Evolutionary conservation across 176 grass and related monocot genomes (phyloP), one percentile per base, ranked within the genome.

Genomic region (Oryza punctata): DNA sequence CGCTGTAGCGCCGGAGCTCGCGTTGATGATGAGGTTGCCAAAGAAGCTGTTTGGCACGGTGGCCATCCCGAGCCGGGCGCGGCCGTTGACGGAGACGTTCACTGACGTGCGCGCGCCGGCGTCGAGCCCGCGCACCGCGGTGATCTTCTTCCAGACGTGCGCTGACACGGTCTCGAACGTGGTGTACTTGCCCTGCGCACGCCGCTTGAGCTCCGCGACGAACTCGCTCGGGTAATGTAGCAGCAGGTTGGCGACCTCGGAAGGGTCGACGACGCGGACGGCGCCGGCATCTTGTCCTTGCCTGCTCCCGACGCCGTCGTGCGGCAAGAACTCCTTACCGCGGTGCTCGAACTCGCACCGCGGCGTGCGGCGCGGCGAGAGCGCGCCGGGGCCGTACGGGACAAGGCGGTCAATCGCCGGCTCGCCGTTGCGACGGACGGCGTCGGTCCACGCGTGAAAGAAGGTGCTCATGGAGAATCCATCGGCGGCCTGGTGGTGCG

Each of bases 101-200:
- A 91, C 37, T 49, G 64, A 66, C 23, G 89, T 91, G 38, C 60
- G 18, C 37, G 47, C 23, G 68, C 16, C 65, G 66, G 27, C 63
- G 16, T 6, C 23, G 19, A 91, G 68, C 2, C 86, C 47, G 3
- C 86, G 89, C 24, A 89, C 86, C 0, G 33, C 8, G 0, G 89
- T 89, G 66, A 94, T 79, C 89, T 91, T 94, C 33, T 69, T 52
- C 89, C 92, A 91, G 1, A 94, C 16, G 69, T 91, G 92, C 3
- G 79, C 82, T 0, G 90, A 67, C 16, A 94, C 40, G 41, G 82
- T 45, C 80, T 89, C 89, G 81, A 94, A 94, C 47, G 86, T 94
- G 25, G 86, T 91, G 81, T 88, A 87, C 72, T 15, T 80, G 65
- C 3, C 12, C 5, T 74, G 54, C 14, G 65, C 82, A 10, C 25